phyloP scores from a whole-genome alignment of 1,139 yeast species.

The Barnettozyma hawaiiensis region DNA sequence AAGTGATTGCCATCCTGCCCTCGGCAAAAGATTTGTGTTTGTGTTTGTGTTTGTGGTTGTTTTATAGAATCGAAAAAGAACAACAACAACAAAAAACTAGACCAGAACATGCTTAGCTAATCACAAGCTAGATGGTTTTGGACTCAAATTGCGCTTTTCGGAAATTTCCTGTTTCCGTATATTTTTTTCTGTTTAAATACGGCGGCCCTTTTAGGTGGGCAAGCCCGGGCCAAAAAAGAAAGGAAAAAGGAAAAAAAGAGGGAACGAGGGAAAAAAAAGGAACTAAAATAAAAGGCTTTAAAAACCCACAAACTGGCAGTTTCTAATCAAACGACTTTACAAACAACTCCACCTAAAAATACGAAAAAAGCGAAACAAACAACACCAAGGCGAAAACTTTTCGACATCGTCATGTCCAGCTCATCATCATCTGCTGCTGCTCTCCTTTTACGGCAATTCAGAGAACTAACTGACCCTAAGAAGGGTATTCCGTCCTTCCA shows the following conservation, averaged over 20 bases:
- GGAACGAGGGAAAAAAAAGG: too few species aligned
- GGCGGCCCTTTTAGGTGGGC: too few species aligned
- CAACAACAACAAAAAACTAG: neutral
- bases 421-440: conserved; percentile 24
- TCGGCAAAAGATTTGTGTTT: neutral
- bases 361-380: too few species aligned
- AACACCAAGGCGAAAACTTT: too few species aligned
- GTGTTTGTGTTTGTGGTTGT: neutral
- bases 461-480: conserved; percentile 89
- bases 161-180: neutral
- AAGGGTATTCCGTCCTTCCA: conserved; percentile 90
- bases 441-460: conserved; percentile 85
- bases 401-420: conserved; percentile 11
- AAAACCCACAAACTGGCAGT: neutral
- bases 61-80: too few species aligned
- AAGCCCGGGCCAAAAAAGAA: too few species aligned
- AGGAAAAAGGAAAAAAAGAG: too few species aligned
- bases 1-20: conserved; percentile 18
- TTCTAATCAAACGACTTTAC: neutral
- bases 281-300: neutral
- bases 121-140: too few species aligned
- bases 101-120: neutral
- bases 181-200: neutral
- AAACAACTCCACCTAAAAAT: neutral
- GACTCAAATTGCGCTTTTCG: neutral